phyloP scores from a whole-genome alignment of 1,139 yeast species.

The Geotrichum citri-aurantii region DNA sequence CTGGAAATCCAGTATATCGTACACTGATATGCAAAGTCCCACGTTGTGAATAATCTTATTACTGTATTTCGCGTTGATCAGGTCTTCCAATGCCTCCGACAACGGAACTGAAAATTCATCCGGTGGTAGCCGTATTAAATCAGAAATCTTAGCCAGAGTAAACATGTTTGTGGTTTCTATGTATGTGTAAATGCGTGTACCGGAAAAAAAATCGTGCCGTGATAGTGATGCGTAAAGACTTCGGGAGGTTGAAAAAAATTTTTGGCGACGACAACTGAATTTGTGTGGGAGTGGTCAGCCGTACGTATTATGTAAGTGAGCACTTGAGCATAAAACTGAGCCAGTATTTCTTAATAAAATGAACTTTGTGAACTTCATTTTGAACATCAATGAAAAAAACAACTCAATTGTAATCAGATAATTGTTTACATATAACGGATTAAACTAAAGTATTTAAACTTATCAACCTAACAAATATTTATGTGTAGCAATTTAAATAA shows the following conservation, averaged over 20 bases:
- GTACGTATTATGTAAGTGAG: background rate
- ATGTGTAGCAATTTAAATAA: too few relatives aligned
- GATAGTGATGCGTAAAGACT: background rate
- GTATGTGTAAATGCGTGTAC: background rate
- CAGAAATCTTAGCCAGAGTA: slow-evolving; percentile 70
- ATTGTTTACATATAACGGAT: too few relatives aligned
- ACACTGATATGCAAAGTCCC: slow-evolving; percentile 78
- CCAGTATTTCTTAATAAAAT: background rate
- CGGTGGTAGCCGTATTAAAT: slow-evolving; percentile 84
- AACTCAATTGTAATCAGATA: too few relatives aligned
- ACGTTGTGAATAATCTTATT: slow-evolving; percentile 71
- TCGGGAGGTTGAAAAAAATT: background rate
- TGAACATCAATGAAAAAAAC: too few relatives aligned
- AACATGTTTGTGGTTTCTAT: slow-evolving; percentile 52
- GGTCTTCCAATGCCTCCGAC: slow-evolving; percentile 66
- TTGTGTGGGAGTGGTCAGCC: background rate
- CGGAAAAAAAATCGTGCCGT: background rate
- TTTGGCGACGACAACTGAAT: background rate
- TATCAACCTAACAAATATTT: too few relatives aligned
- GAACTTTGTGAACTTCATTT: too few relatives aligned
- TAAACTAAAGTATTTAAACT: too few relatives aligned
- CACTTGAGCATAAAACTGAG: background rate
- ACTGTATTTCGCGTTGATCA: slow-evolving; percentile 76
- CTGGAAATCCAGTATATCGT: slow-evolving; percentile 73
- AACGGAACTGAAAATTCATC: slow-evolving; percentile 70